Evolutionary conservation across 2,329 filamentous ascomycete genomes (phyloP).

Genomic region (Lachnellula hyalina): DNA sequence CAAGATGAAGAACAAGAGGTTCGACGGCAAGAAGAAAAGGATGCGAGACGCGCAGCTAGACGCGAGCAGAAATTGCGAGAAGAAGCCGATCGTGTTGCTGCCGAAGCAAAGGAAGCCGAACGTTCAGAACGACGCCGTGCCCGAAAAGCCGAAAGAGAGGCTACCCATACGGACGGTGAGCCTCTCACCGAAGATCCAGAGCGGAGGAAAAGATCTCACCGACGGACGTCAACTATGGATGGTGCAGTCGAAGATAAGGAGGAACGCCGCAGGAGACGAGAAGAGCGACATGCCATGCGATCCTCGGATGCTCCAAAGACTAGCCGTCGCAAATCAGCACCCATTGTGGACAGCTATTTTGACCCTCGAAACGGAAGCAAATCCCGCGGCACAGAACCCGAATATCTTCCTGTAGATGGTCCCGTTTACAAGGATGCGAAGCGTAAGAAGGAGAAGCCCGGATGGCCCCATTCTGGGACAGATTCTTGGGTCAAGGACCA

Average conservation of each 20-base stretch:
- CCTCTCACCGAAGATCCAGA: constrained; percentile 41
- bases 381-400: constrained; percentile 31
- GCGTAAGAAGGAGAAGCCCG: constrained; percentile 30
- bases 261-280: constrained; percentile 48
- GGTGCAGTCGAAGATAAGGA: constrained; percentile 45
- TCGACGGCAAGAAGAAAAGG: constrained; percentile 51
- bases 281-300: constrained; percentile 43
- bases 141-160: constrained; percentile 38
- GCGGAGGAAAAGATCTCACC: constrained; percentile 38
- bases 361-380: constrained; percentile 40
- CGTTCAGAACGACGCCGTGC: constrained; percentile 45
- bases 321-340: constrained; percentile 40
- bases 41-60: constrained; percentile 51
- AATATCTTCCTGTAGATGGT: constrained; percentile 25
- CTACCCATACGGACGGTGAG: constrained; percentile 40
- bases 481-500: constrained; percentile 63
- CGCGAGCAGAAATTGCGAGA: constrained; percentile 46
- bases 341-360: constrained; percentile 41
- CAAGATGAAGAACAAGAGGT: constrained; percentile 54
- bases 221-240: constrained; percentile 43
- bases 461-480: constrained; percentile 59
- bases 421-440: constrained; percentile 25
- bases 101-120: constrained; percentile 37
- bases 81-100: constrained; percentile 32
- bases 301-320: constrained; percentile 30